Evolutionary conservation across 2,329 filamentous ascomycete genomes (phyloP).

Genomic region (Phialocephala sp.): DNA sequence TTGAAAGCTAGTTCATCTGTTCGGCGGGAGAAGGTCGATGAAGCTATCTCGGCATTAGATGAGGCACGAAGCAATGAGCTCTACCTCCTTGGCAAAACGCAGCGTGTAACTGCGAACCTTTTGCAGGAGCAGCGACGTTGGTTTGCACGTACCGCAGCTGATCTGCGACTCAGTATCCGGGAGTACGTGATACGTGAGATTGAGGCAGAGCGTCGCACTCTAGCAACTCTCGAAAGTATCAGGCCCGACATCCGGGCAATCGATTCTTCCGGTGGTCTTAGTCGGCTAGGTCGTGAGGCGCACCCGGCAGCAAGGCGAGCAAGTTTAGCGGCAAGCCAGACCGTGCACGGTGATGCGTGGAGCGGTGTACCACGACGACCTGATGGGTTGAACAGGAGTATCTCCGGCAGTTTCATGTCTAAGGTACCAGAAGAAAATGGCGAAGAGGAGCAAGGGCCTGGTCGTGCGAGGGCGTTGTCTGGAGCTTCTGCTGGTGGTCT

Average conservation of each 20-base stretch:
- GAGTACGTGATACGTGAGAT: conserved; percentile 96
- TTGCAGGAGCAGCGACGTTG: conserved; percentile 88
- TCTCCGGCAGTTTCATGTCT: conserved; percentile 75
- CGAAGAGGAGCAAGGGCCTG: conserved; percentile 51
- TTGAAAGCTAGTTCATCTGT: conserved; percentile 87
- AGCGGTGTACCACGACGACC: conserved; percentile 83
- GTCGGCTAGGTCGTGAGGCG: conserved; percentile 84
- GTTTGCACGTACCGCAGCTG: conserved; percentile 86
- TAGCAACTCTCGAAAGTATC: conserved; percentile 92
- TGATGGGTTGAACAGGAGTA: conserved; percentile 77
- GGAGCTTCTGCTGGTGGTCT: conserved; percentile 50
- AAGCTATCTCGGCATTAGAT: conserved; percentile 89
- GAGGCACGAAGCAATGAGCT: conserved; percentile 84
- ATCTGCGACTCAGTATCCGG: conserved; percentile 81
- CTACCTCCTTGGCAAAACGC: conserved; percentile 83
- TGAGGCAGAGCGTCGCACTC: conserved; percentile 88
- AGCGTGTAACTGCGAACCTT: conserved; percentile 87
- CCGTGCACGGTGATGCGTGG: conserved; percentile 98
- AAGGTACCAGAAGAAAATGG: conserved; percentile 68
- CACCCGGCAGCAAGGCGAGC: conserved; percentile 76
- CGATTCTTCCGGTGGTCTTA: conserved; percentile 87
- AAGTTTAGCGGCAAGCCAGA: conserved; percentile 85
- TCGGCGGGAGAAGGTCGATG: conserved; percentile 93
- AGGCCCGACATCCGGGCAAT: conserved; percentile 92
- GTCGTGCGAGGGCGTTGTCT: conserved; percentile 40